Base-by-base conservation (phyloP, 768 basidiomycete genomes). In the Gymnopilus dilepis region DNA sequence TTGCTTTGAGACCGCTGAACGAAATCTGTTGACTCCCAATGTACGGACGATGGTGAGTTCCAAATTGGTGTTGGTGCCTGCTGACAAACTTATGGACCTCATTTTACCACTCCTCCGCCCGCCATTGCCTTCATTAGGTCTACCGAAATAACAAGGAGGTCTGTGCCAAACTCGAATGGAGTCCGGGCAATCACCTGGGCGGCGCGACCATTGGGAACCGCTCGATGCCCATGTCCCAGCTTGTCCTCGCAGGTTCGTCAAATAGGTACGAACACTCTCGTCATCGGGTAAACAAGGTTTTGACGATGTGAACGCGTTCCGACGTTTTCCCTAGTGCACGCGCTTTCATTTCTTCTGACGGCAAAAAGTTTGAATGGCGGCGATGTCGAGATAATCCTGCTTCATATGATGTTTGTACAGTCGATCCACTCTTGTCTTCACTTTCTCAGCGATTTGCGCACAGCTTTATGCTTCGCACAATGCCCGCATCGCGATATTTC, bases 341-440 rank as follows among this genome's bases (percentile, higher is more conserved):
- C 59, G 77, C 79, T 52, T 90, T 91, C 73, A 70, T 78, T 62
- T 81, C 84, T 56, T 77, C 77, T 31, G 86, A 88, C 66, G 86
- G 85, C 45, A 78, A 75, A 67, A 79, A 76, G 52, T 89, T 85
- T 62, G 89, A 90, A 73, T 91, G 90, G 90, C 79, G 88, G 65
- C 80, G 82, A 65, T 76, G 77, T 65, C 71, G 72, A 45, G 79
- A 82, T 45, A 76, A 77, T 59, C 75, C 80, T 15, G 73, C 72
- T 64, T 83, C 84, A 13, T 91, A 90, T 71, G 86, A 90, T 73
- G 89, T 89, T 75, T 71, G 83, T 75, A 19, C 65, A n/a, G 45
- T 55, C 51, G 45, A 40, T 45, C 24, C 37, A 45, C 37, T 48
- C 52, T 51, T 13, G 58, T 50, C 24, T 50, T 21, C 53, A 40